Base-by-base conservation (phyloP, 768 basidiomycete genomes). In the Serendipita sp. region DNA sequence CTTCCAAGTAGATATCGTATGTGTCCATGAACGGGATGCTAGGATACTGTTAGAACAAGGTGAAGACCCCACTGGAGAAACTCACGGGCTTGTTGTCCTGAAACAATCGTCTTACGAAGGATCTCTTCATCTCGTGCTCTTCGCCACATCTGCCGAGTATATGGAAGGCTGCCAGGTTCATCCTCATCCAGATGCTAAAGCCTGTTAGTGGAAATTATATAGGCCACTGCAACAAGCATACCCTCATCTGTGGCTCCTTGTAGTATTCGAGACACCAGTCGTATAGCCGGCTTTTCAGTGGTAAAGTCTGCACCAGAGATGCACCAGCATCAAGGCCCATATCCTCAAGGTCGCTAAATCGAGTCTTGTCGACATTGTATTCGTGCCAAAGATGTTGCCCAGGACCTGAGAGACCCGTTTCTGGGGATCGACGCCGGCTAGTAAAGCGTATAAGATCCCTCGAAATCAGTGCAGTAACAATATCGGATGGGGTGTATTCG, bases 191-290 rank as follows among this genome's bases (percentile, higher is more conserved):
- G 83, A 83, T 92, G 88, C 94, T 94, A 70, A 37, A 67, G 30
- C 13, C 64, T 54, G 15, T 41, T 13, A 8, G 46, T 41, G 37
- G 11, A 62, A 66, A 18, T 32, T 45, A 38, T 13, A 3, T 18
- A 47, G 7, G 15, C 45, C 11, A 15, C 11, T 7, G 11, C 32
- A 28, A 34, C 8, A 18, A 3, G 69, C 84, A 70, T 72, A 95
- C 93, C 79, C 92, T 86, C 95, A 99, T 98, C 74, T 99, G 96
- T 2, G 95, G 92, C 73, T 97, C 94, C 67, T 88, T 92, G 77
- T 97, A 99, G 73, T 98, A 98, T 72, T 98, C 94, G 70, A 84
- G 83, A 66, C 92, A 92, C 90, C 92, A 97, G 71, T 97, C 95
- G 71, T 87, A 99, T 76, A 90, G 95, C 7, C 83, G 79, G 71